A percentile compares a stretch with the other conserved stretches of the same genome.
Evolutionary conservation across 129 eudicot species (phyloP).

Genomic region (Lactuca sativa): DNA sequence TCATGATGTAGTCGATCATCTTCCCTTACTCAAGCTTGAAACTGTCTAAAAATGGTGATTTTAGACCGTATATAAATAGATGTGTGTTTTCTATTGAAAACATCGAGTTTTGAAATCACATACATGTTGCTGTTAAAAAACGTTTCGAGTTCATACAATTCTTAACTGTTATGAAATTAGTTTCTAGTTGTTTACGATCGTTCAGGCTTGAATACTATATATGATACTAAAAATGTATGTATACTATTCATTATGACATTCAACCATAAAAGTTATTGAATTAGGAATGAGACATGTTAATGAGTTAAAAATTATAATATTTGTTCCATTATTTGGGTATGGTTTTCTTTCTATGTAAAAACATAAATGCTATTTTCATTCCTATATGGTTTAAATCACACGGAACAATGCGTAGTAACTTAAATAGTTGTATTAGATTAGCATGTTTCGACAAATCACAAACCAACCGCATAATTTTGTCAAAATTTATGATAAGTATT

Average conservation of each 20-base stretch:
- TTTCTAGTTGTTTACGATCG: neutral
- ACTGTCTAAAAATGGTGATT: constrained; percentile 6
- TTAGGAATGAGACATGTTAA: no score
- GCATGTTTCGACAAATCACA: no score
- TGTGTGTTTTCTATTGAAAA: constrained; percentile 3
- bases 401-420: no score
- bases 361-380: no score
- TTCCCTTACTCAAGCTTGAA: constrained; percentile 59
- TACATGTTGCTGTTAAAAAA: neutral
- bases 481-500: no score
- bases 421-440: no score
- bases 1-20: constrained; percentile 41
- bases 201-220: neutral
- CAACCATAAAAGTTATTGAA: no score
- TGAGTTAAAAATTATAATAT: no score
- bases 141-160: neutral
- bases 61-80: constrained; percentile 19
- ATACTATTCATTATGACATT: neutral
- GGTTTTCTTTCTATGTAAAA: no score
- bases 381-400: no score
- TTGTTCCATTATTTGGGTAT: no score
- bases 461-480: no score
- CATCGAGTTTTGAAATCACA: neutral
- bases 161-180: neutral
- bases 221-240: neutral